Conservation (phyloP, 805 yeast species). For the baker's yeast (Saccharomyces cerevisiae) region DNA sequence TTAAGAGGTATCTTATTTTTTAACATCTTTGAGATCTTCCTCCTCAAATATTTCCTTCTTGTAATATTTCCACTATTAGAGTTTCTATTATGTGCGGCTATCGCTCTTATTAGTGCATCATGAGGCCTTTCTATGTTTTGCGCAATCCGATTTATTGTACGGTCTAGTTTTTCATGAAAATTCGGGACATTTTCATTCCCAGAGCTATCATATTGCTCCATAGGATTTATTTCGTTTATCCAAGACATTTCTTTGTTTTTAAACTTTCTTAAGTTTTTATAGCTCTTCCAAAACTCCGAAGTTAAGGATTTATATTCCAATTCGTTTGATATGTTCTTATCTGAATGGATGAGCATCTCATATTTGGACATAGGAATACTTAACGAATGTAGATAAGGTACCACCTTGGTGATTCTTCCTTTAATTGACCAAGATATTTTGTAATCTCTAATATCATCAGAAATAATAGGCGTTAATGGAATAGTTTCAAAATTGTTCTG, state of each 20-base stretch:
- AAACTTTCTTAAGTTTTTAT: neutral
- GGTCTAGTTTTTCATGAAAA: neutral
- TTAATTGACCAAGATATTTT: neutral
- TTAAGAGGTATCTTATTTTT: neutral
- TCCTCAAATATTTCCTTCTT: neutral
- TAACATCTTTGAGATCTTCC: neutral
- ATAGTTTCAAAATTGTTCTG: neutral
- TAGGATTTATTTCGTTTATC: slow-evolving; percentile 12
- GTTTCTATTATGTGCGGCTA: neutral
- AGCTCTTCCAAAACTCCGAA: neutral
- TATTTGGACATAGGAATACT: slow-evolving; percentile 25
- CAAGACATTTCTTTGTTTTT: slow-evolving; percentile 3
- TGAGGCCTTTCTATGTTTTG: neutral
- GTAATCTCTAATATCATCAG: neutral
- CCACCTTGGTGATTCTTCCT: slow-evolving; percentile 31
- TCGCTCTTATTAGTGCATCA: neutral
- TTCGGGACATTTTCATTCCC: neutral
- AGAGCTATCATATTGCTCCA: slow-evolving; percentile 7
- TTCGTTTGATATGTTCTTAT: neutral
- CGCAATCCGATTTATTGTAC: neutral
- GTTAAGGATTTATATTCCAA: neutral
- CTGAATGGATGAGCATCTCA: neutral
- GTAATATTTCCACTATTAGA: neutral
- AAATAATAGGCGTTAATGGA: neutral
- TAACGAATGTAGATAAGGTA: slow-evolving; percentile 55